Evolutionary conservation across 2,329 filamentous ascomycete genomes (phyloP), one percentile per base, ranked within the genome.

Genomic region (Trichoderma sp.): DNA sequence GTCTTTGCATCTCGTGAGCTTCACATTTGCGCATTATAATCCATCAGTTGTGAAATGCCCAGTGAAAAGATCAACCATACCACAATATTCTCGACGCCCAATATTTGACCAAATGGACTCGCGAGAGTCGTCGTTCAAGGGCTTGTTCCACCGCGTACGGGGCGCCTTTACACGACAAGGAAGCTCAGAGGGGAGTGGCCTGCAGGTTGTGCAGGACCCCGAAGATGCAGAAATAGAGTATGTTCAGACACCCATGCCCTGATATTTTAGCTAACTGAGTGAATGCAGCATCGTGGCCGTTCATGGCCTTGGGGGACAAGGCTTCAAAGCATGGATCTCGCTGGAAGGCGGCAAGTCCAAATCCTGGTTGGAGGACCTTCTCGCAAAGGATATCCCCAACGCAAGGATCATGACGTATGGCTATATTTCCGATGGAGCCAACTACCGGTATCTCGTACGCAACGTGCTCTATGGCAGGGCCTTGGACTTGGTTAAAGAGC

Each of bases 341-440:
- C 53, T 55, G n/a, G 77, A 58, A 26, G 72, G 66, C 28, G 72
- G 72, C 65, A 74, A 73, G 36, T 63, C 76, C 50, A 75, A 74
- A 71, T 70, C 74, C 6, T 78, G 77, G 77, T 73, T 77, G 28
- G 71, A 77, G 55, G 74, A 76, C 30, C 71, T 77, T 28, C 73
- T 77, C 3, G 73, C 72, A 64, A 43, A 72, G 47, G 77, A 77
- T 57, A 66, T 78, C 1, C 74, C 76, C 61, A 74, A 75, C 58
- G 77, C 76, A 9, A 76, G 76, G 58, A 78, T 78, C 71, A 75
- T 78, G 72, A 76, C 76, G 4, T 78, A 76, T 47, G 72, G 68
- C 58, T 78, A 78, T 68, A 71, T 73, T 39, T 74, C 74, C 1
- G 75, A 76, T 26, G 75, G 73, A 9, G 59, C 71, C 20, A 75